Conservation (phyloP, 2,329 filamentous ascomycete species). For the Dactylella cylindrospora region DNA sequence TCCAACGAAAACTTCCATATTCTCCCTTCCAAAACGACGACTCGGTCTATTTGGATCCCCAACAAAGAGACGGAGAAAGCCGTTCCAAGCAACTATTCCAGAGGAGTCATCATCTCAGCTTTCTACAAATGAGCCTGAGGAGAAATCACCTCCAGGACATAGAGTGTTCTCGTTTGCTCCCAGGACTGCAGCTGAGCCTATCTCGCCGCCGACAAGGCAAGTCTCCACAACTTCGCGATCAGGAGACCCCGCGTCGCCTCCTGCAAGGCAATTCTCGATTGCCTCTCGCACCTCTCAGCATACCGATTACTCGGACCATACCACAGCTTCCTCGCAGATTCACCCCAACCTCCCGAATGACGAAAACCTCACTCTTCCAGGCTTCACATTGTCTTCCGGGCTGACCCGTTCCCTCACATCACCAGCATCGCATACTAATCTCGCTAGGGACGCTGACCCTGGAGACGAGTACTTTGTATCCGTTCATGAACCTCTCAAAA, state of each 20-base stretch:
- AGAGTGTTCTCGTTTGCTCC: constrained; percentile 41
- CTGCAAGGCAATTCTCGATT: constrained; percentile 36
- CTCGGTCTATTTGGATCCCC: constrained; percentile 47
- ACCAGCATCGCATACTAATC: constrained; percentile 31
- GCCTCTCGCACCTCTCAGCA: constrained; percentile 32
- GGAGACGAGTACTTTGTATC: constrained; percentile 43
- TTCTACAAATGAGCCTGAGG: constrained; percentile 27
- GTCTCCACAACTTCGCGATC: constrained; percentile 22
- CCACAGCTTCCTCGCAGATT: constrained; percentile 27
- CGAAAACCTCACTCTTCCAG: constrained; percentile 55
- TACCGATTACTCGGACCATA: constrained; percentile 30
- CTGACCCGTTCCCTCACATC: constrained; percentile 60
- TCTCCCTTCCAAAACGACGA: constrained; percentile 47
- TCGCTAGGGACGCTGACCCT: constrained; percentile 34
- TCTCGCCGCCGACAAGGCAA: constrained; percentile 39
- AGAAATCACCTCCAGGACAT: constrained; percentile 29
- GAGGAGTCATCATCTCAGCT: constrained; percentile 39
- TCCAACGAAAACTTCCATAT: constrained; percentile 14
- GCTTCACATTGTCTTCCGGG: constrained; percentile 57
- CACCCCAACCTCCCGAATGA: constrained; percentile 53
- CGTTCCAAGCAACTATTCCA: constrained; percentile 37
- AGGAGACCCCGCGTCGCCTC: constrained; percentile 30
- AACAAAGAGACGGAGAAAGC: constrained; percentile 46
- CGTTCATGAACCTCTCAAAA: constrained; percentile 30
- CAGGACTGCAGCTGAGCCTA: constrained; percentile 35